A percentile compares a stretch with the other conserved stretches of the same genome.
Evolutionary conservation across 2,329 filamentous ascomycete genomes (phyloP).

Genomic region (Fusarium sulawesiense): DNA sequence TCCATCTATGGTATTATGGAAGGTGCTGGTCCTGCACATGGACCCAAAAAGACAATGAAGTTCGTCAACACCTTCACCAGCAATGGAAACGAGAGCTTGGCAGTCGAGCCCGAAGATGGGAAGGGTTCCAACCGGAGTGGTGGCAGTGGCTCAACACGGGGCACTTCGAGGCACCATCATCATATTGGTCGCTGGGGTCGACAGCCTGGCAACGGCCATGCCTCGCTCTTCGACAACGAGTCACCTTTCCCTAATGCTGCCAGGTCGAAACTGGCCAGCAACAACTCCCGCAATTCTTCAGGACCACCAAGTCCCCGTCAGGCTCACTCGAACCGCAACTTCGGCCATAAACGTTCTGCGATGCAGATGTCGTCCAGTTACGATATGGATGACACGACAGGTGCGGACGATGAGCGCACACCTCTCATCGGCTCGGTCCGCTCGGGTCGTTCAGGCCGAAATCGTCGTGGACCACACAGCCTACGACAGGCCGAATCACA

Average conservation of each 20-base stretch:
- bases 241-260: constrained; percentile 79
- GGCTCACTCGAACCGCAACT: constrained; percentile 53
- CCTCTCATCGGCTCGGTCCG: constrained; percentile 77
- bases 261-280: constrained; percentile 70
- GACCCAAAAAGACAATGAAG: constrained; percentile 90
- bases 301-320: constrained; percentile 77
- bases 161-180: constrained; percentile 80
- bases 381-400: constrained; percentile 82
- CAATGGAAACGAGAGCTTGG: constrained; percentile 63
- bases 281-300: constrained; percentile 68
- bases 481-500: constrained; percentile 80
- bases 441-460: constrained; percentile 66
- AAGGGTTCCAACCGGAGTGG: constrained; percentile 69
- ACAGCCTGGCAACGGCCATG: constrained; percentile 72
- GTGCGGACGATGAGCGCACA: constrained; percentile 87
- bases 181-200: constrained; percentile 79
- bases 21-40: constrained; percentile 57
- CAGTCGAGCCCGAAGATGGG: constrained; percentile 73
- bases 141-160: constrained; percentile 70
- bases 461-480: constrained; percentile 65
- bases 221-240: constrained; percentile 80
- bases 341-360: constrained; percentile 62
- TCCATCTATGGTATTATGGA: constrained; percentile 77
- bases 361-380: constrained; percentile 73
- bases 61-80: constrained; percentile 85